Evolutionary conservation across 225 moss, liverwort and hornwort species (phyloP).

Genomic region (Climacium dendroides): DNA sequence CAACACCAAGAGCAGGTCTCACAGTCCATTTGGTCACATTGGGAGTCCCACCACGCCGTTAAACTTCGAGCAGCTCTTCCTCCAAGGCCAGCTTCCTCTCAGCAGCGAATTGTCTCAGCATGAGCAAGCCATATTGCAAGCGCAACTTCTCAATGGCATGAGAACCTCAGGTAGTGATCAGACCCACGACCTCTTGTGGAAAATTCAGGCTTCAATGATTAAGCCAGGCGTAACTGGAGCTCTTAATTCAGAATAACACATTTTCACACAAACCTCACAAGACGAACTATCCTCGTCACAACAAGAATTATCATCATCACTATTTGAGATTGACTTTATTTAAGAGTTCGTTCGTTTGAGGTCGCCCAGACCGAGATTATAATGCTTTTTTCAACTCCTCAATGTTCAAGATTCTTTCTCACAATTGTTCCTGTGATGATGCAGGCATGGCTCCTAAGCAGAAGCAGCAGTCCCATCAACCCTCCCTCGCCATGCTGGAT

Average conservation of each 20-base stretch:
- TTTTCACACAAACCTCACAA: neutral
- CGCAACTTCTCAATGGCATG: slow-evolving; percentile 41
- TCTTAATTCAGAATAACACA: neutral
- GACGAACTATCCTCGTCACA: neutral
- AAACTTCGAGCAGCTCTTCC: slow-evolving; percentile 35
- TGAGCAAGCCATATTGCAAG: slow-evolving; percentile 33
- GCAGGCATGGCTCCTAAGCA: slow-evolving; percentile 37
- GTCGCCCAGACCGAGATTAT: too few species aligned
- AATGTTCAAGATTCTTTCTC: neutral
- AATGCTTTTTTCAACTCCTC: neutral
- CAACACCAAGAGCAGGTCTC: slow-evolving; percentile 22
- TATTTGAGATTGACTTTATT: neutral
- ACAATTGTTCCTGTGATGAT: neutral
- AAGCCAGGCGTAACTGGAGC: neutral
- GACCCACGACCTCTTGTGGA: too few species aligned
- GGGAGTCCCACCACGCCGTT: slow-evolving; percentile 40
- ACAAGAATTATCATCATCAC: neutral
- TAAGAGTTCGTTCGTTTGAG: neutral
- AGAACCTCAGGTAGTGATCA: slow-evolving; percentile 21
- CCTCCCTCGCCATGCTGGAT: slow-evolving; percentile 28
- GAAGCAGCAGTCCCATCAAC: slow-evolving; percentile 16
- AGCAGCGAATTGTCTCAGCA: slow-evolving; percentile 23
- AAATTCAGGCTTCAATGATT: neutral
- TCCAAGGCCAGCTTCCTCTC: slow-evolving; percentile 13
- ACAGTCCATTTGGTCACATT: slow-evolving; percentile 42